A percentile compares a stretch with the other conserved stretches of the same genome.
phyloP scores from a whole-genome alignment of 2,329 filamentous ascomycete genomes.

The Ramularia endophylla region DNA sequence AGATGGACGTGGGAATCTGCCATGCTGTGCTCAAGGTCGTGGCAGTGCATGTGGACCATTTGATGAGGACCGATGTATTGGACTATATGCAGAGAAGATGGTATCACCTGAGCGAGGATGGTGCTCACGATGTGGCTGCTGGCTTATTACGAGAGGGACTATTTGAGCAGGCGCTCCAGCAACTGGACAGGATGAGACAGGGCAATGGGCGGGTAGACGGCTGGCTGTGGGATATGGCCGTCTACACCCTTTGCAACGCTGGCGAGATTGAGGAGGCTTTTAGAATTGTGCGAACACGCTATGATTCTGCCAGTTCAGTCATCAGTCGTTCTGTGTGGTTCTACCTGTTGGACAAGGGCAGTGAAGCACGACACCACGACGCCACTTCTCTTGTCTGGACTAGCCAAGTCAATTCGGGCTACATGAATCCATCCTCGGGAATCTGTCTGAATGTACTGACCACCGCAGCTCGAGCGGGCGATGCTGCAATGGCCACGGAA shows the following conservation, averaged over 20 bases:
- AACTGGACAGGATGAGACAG: constrained; percentile 60
- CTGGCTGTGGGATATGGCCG: constrained; percentile 75
- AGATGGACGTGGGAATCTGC: constrained; percentile 61
- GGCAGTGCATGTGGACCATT: constrained; percentile 78
- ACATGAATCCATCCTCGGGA: constrained; percentile 59
- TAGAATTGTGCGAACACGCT: constrained; percentile 57
- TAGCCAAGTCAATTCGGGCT: constrained; percentile 52
- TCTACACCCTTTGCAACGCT: constrained; percentile 65
- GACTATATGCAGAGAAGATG: constrained; percentile 68
- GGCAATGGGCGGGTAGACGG: constrained; percentile 51
- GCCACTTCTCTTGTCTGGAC: constrained; percentile 69
- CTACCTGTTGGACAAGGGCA: constrained; percentile 70
- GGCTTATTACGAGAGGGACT: constrained; percentile 76
- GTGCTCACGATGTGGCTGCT: constrained; percentile 61
- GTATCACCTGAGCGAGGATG: constrained; percentile 57
- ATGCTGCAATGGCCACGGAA: constrained; percentile 62
- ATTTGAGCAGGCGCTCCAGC: constrained; percentile 70
- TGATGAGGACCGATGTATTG: constrained; percentile 65
- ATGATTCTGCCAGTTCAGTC: constrained; percentile 33
- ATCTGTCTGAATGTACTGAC: constrained; percentile 64
- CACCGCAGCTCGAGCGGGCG: constrained; percentile 62
- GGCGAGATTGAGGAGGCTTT: constrained; percentile 74
- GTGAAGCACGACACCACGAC: constrained; percentile 52
- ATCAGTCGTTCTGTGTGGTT: constrained; percentile 59
- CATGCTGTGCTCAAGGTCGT: constrained; percentile 68